Conservation (phyloP, 2,329 filamentous ascomycete genomes). For the Curvularia spicifera region DNA sequence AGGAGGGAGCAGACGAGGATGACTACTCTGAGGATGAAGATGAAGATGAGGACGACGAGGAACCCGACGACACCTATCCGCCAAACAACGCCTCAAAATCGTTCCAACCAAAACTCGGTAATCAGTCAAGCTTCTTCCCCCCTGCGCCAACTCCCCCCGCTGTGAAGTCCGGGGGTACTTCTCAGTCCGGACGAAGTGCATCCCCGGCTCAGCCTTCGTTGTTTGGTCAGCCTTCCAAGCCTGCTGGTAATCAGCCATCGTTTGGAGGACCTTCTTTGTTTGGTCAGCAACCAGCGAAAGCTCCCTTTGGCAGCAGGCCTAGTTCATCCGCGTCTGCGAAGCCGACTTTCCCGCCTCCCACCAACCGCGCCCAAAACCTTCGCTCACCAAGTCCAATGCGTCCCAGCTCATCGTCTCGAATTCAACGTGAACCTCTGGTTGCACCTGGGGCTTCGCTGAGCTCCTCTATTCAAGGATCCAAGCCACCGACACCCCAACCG, state of each 20-base stretch:
- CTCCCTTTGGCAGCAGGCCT: slow-evolving; percentile 14
- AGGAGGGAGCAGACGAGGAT: slow-evolving; percentile 39
- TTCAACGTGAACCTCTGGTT: slow-evolving; percentile 41
- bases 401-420: slow-evolving; percentile 58
- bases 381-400: slow-evolving; percentile 76
- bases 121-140: slow-evolving; percentile 35
- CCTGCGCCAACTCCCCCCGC: slow-evolving; percentile 44
- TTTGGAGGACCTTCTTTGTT: slow-evolving; percentile 25
- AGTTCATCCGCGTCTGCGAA: slow-evolving; percentile 10
- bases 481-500: slow-evolving; percentile 49
- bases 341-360: slow-evolving; percentile 60
- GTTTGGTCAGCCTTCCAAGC: slow-evolving; percentile 24
- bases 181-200: slow-evolving; percentile 28
- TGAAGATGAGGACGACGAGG: slow-evolving; percentile 53
- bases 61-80: slow-evolving; percentile 51
- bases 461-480: slow-evolving; percentile 39
- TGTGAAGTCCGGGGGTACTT: slow-evolving; percentile 34
- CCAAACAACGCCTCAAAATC: slow-evolving; percentile 27
- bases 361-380: slow-evolving; percentile 57
- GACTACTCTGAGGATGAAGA: slow-evolving; percentile 43
- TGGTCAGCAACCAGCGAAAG: slow-evolving; percentile 23
- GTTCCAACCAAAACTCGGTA: slow-evolving; percentile 28
- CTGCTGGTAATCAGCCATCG: slow-evolving; percentile 14
- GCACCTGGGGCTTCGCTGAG: slow-evolving; percentile 42
- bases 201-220: slow-evolving; percentile 27